phyloP scores from a whole-genome alignment of 352 stramenopile genomes.

The Pythium rhizo-oryzae region DNA sequence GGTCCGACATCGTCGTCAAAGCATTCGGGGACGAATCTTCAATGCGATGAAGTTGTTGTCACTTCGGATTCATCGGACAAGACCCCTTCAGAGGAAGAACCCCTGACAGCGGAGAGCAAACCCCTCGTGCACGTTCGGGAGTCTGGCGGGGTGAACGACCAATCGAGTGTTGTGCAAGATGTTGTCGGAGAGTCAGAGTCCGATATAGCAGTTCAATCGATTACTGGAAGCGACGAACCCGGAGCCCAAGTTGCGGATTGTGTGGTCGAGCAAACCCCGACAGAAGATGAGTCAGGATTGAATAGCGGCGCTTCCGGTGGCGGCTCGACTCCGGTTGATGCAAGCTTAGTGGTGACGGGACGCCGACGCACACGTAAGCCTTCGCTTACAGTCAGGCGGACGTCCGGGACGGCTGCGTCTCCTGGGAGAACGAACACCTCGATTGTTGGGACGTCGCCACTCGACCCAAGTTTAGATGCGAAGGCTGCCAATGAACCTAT shows the following conservation, averaged over 20 bases:
- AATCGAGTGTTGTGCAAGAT: not conserved
- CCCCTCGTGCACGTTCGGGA: no score
- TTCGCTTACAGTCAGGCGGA: constrained; percentile 6
- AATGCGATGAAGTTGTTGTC: no score
- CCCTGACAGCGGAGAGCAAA: no score
- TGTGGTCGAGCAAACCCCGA: not conserved
- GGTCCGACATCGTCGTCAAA: no score
- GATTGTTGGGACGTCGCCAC: not conserved
- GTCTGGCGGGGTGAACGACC: not conserved
- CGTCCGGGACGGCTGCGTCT: not conserved
- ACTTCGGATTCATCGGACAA: no score
- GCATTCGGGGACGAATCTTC: no score
- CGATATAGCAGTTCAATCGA: not conserved
- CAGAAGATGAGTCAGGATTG: not conserved
- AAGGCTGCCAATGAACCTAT: not conserved
- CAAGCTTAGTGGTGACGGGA: not conserved
- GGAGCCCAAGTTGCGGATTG: not conserved
- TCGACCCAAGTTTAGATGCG: not conserved
- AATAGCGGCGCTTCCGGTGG: not conserved
- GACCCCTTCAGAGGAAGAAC: no score
- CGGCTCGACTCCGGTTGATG: constrained; percentile 8
- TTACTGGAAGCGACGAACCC: not conserved
- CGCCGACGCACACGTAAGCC: constrained; percentile 22
- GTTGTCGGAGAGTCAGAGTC: constrained; percentile 16
- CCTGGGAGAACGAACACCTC: constrained; percentile 4